A percentile compares a stretch with the other conserved stretches of the same genome.
Evolutionary conservation across 1,284 basidiomycete genomes (phyloP).

Genomic region (Irpex rosettiformis): DNA sequence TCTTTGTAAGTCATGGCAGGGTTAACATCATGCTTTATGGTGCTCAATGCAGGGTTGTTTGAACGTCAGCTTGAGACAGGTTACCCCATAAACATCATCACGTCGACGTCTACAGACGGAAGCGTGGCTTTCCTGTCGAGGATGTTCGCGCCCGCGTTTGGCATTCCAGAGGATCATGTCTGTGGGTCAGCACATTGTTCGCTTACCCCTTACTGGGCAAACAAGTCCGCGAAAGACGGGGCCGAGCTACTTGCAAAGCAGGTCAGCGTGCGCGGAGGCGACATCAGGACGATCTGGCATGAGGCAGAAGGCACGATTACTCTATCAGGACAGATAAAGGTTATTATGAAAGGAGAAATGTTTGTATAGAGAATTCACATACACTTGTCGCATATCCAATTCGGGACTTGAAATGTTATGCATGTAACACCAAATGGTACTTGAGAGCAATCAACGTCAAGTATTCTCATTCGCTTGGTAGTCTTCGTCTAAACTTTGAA

Average conservation of each 20-base stretch:
- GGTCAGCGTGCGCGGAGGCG: constrained; percentile 49
- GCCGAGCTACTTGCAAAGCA: constrained; percentile 40
- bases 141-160: constrained; percentile 45
- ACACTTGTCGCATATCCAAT: too few relatives aligned
- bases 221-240: constrained; percentile 33
- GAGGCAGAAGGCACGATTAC: constrained; percentile 30
- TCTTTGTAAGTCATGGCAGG: constrained; percentile 35
- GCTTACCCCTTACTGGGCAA: constrained; percentile 49
- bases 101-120: constrained; percentile 31
- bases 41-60: background rate
- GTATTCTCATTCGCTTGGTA: too few relatives aligned
- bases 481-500: background rate
- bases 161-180: constrained; percentile 50
- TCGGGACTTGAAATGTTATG: too few relatives aligned
- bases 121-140: constrained; percentile 45
- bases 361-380: constrained; percentile 18
- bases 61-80: constrained; percentile 7
- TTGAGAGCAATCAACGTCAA: too few relatives aligned
- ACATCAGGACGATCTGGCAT: constrained; percentile 39
- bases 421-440: too few relatives aligned
- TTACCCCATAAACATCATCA: constrained; percentile 34
- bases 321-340: constrained; percentile 35
- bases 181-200: constrained; percentile 56
- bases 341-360: constrained; percentile 34
- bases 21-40: background rate